A percentile compares a stretch with the other conserved stretches of the same genome.
These are phyloP conservation scores for Entomortierella lignicola DNA, from an alignment of 192 early-diverging fungal species.

Conservation along the genomic window DNA sequence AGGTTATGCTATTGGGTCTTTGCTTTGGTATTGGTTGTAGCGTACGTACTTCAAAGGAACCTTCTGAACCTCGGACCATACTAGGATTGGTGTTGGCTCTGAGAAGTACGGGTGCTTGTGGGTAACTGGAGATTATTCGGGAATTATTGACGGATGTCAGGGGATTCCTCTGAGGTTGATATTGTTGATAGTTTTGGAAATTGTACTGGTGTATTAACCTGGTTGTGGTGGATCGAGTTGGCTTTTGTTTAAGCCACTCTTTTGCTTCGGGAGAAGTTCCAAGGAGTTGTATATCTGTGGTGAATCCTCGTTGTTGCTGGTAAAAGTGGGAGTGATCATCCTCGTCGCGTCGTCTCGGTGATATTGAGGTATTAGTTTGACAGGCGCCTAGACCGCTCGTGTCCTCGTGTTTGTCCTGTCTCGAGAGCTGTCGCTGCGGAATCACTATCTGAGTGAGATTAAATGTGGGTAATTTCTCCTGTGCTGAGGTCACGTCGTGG, in stretches of 20 bases:
- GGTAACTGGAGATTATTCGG: slow-evolving; percentile 6
- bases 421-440: slow-evolving; percentile 8
- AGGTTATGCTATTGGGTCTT: slow-evolving; percentile 22
- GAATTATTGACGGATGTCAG: slow-evolving; percentile 4
- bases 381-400: slow-evolving; percentile 6
- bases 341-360: background rate
- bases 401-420: slow-evolving; percentile 7
- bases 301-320: slow-evolving; percentile 14
- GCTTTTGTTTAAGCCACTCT: slow-evolving; percentile 52
- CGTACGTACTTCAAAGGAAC: background rate
- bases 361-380: background rate
- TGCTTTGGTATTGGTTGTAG: too few relatives aligned
- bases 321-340: slow-evolving; percentile 1
- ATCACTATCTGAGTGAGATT: slow-evolving; percentile 9
- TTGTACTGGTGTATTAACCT: slow-evolving; percentile 48
- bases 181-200: slow-evolving; percentile 31
- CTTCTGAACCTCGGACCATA: background rate
- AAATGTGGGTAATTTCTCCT: background rate
- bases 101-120: background rate
- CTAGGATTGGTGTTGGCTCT: background rate
- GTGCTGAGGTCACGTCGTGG: background rate
- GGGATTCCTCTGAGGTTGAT: slow-evolving; percentile 19
- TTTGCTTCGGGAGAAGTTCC: slow-evolving; percentile 45
- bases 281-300: slow-evolving; percentile 15
- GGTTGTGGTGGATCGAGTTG: slow-evolving; percentile 29